Evolutionary conservation across 2,329 filamentous ascomycete genomes (phyloP), one percentile per base, ranked within the genome.

Genomic region (Colletotrichum sp.): DNA sequence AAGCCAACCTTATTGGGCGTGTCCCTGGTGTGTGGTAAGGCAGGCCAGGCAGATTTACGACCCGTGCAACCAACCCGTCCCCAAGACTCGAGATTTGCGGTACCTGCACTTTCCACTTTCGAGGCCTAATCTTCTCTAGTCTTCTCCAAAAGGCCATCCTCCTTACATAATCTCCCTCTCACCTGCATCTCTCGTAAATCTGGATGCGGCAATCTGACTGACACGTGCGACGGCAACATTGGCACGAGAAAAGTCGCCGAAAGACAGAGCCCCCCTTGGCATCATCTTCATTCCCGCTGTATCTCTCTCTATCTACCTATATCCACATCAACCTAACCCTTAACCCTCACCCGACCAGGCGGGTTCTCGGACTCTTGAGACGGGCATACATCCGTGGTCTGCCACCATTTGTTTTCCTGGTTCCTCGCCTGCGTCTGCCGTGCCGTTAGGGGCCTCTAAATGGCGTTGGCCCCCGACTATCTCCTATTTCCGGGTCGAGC

Each of bases 171-270:
- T 51, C 55, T 27, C 33, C 13, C 18, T 34, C 64, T 15, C 55
- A 47, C 55, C 71, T 73, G 71, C 71, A 73, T 47, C 61, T 58
- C 71, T 73, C 71, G 71, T 73, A 73, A 73, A 73, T 73, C 71
- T 66, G 38, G 54, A 3, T 29, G 21, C 47, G 33, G 67, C 47
- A 64, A 73, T 73, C 68, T 61, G 18, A 15, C 62, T n/a, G 55
- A 71, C 68, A 71, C 62, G 68, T 73, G 71, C 67, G 29, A 54
- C 54, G 38, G 31, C 31, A 70, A 38, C 51, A 73, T 65, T 66
- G 67, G 70, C 31, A 66, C 59, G 54, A 62, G 55, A 58, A 58
- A 59, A 65, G 36, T 73, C 54, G 33, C 67, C 67, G 33, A 62
- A 18, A 38, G 34, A 67, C n/a, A 11, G n/a, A 51, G n/a, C n/a